Evolutionary conservation across 2,329 filamentous ascomycete genomes (phyloP).

Genomic region (Malbranchea cinnamomea): DNA sequence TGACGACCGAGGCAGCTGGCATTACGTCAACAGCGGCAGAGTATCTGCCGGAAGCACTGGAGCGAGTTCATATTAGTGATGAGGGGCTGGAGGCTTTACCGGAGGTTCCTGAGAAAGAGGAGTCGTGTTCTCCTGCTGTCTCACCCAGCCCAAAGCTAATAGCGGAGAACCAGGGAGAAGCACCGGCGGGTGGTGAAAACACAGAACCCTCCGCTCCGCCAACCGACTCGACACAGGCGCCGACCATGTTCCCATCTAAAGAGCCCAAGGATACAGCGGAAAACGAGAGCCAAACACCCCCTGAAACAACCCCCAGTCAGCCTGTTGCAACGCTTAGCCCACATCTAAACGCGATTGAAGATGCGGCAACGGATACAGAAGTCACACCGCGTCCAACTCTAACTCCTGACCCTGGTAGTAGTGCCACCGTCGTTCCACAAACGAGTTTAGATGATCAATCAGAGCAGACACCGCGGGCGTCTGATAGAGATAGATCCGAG

Average conservation of each 20-base stretch:
- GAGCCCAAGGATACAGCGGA: conserved; percentile 1
- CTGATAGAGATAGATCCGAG: conserved; percentile 6
- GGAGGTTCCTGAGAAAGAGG: conserved; percentile 16
- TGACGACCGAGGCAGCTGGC: conserved; percentile 1
- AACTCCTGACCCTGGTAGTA: too few species aligned
- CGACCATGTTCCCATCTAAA: conserved; percentile 7
- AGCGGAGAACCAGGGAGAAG: too few species aligned
- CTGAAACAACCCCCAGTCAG: conserved; percentile 9
- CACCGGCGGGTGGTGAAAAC: too few species aligned
- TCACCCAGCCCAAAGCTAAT: conserved; percentile 2
- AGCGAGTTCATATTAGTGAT: conserved; percentile 21
- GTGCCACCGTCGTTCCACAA: too few species aligned
- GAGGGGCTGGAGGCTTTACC: conserved; percentile 16
- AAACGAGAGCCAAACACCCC: conserved; percentile 10
- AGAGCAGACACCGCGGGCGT: conserved; percentile 7
- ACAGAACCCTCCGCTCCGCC: too few species aligned
- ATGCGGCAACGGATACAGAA: conserved; percentile 1
- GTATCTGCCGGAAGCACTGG: conserved; percentile 19
- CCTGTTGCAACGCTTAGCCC: conserved; percentile 11
- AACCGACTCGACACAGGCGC: too few species aligned
- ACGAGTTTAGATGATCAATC: too few species aligned
- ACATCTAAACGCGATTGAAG: conserved; percentile 11
- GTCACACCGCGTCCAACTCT: conserved; percentile 6
- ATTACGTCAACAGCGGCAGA: conserved; percentile 11
- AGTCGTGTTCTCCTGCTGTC: conserved; percentile 8